Conservation (phyloP, 495 filamentous ascomycete species). For the Trichoderma parareesei region DNA sequence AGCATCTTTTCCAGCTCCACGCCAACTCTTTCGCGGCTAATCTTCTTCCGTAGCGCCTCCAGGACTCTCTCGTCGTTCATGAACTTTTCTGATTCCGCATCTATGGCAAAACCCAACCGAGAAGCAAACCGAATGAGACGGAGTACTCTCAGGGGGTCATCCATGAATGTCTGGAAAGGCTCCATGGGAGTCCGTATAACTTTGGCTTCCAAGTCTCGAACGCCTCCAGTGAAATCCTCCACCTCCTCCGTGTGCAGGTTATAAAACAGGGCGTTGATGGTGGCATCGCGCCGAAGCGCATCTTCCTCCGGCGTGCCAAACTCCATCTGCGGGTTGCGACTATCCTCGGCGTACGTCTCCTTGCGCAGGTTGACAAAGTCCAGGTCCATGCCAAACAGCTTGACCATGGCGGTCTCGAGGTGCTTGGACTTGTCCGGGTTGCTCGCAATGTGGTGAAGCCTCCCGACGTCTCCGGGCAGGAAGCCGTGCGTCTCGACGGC, state of each 20-base stretch:
- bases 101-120: constrained; percentile 70
- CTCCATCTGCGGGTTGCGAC: constrained; percentile 84
- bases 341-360: constrained; percentile 79
- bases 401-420: constrained; percentile 83
- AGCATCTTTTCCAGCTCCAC: constrained; percentile 88
- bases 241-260: constrained; percentile 70
- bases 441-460: constrained; percentile 67
- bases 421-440: constrained; percentile 99
- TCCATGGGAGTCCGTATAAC: constrained; percentile 82
- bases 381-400: constrained; percentile 78
- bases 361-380: constrained; percentile 92
- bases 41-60: constrained; percentile 73
- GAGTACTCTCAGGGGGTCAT: constrained; percentile 88
- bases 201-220: constrained; percentile 61
- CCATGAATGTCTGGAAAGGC: constrained; percentile 86
- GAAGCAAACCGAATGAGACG: constrained; percentile 86
- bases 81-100: constrained; percentile 51
- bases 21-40: constrained; percentile 81
- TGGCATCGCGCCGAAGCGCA: constrained; percentile 82
- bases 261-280: constrained; percentile 93
- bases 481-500: constrained; percentile 37
- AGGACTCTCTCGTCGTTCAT: constrained; percentile 73
- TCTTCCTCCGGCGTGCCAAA: constrained; percentile 91
- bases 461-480: constrained; percentile 48
- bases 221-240: constrained; percentile 79